Percentiles rank a stretch among this genome's conserved stretches.
Evolutionary conservation across 202 grass and related monocot species (phyloP).

Genomic region (Zizania palustris): DNA sequence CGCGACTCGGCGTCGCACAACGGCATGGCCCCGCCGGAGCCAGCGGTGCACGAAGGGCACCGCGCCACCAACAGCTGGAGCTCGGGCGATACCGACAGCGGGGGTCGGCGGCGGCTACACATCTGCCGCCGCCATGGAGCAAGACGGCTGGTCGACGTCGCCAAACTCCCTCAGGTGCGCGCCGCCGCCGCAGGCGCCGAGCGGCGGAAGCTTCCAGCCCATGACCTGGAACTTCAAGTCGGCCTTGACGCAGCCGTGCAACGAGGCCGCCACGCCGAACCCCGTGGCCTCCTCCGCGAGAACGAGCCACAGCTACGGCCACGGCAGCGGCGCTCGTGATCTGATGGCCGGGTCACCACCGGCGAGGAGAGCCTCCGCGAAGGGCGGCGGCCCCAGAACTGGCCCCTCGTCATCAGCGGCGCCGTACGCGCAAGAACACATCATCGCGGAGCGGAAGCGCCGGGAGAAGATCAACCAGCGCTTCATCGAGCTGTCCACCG

Average conservation of each 20-base stretch:
- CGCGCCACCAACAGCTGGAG: slow-evolving; percentile 40
- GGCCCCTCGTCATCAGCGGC: slow-evolving; percentile 4
- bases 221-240: slow-evolving; percentile 51
- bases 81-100: slow-evolving; percentile 39
- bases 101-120: not conserved
- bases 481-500: slow-evolving; percentile 73
- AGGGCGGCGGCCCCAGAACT: not conserved
- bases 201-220: slow-evolving; percentile 18
- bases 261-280: not conserved
- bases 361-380: slow-evolving; percentile 2
- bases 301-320: not conserved
- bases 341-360: not conserved
- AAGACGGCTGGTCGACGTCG: slow-evolving; percentile 32
- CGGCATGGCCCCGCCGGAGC: not conserved
- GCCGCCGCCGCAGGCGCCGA: not conserved
- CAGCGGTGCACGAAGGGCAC: slow-evolving; percentile 1
- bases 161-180: not conserved
- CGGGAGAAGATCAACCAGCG: slow-evolving; percentile 81
- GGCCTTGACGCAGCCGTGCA: slow-evolving; percentile 30
- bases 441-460: slow-evolving; percentile 70
- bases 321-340: not conserved
- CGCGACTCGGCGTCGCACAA: not conserved
- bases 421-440: slow-evolving; percentile 61
- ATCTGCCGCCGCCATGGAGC: slow-evolving; percentile 11
- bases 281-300: not conserved